phyloP scores from a whole-genome alignment of 75 land plant species.

The Gnetum montanum region DNA sequence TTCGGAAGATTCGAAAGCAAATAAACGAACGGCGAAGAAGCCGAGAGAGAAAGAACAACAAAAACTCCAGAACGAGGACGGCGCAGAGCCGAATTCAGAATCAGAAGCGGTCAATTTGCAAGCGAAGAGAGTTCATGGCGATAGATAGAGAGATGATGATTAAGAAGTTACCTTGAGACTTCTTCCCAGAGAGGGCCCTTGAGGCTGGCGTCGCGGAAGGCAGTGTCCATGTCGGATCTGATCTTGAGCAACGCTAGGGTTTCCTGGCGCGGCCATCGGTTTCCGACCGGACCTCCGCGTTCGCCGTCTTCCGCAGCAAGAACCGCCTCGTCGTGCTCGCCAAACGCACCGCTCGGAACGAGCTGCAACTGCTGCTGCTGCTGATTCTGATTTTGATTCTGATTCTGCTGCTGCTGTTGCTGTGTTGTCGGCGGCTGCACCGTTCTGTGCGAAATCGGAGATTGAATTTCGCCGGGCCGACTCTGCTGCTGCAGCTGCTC shows the following conservation, averaged over 20 bases:
- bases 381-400: constrained; percentile 8
- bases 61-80: too few species aligned
- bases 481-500: constrained; percentile 10
- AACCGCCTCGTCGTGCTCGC: constrained; percentile 18
- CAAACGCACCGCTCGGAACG: constrained; percentile 14
- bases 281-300: constrained; percentile 45
- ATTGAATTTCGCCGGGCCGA: constrained; percentile 4
- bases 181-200: constrained; percentile 97
- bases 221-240: constrained; percentile 87
- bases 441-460: constrained; percentile 12
- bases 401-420: constrained; percentile 6
- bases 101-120: not conserved
- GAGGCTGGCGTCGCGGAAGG: constrained; percentile 79
- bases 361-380: constrained; percentile 24
- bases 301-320: constrained; percentile 29
- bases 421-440: too few species aligned
- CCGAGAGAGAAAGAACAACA: too few species aligned
- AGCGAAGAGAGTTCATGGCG: not conserved
- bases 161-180: constrained; percentile 59
- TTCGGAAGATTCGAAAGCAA: too few species aligned
- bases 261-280: constrained; percentile 88
- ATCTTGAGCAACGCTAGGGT: constrained; percentile 86
- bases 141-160: not conserved
- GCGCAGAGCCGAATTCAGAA: too few species aligned
- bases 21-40: too few species aligned